These are phyloP conservation scores for Silene latifolia DNA, from an alignment of 148 eudicot species.

Conservation along the genomic window DNA sequence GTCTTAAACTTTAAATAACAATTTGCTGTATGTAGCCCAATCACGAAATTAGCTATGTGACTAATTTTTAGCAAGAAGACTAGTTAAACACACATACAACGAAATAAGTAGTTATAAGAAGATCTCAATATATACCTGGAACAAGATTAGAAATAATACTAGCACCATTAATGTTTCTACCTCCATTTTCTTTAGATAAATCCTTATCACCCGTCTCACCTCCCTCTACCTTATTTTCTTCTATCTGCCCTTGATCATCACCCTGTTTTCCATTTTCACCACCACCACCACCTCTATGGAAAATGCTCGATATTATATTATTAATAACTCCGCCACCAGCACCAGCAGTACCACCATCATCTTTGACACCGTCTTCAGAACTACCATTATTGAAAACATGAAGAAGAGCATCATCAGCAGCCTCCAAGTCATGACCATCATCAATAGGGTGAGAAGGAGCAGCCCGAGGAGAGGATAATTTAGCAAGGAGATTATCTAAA, in stretches of 20 bases:
- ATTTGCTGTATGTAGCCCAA: too few species aligned
- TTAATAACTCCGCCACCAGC: constrained; percentile 24
- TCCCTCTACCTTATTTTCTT: neutral
- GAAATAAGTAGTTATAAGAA: neutral
- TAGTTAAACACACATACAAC: too few species aligned
- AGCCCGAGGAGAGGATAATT: constrained; percentile 20
- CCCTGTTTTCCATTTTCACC: constrained; percentile 7
- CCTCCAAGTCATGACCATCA: neutral
- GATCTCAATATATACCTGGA: constrained; percentile 23
- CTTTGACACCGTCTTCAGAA: neutral
- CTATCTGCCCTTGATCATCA: neutral
- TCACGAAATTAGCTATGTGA: too few species aligned
- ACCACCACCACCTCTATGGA: constrained; percentile 3
- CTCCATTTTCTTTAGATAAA: constrained; percentile 6
- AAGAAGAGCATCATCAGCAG: neutral
- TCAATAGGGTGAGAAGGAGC: constrained; percentile 1
- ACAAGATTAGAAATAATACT: constrained; percentile 24
- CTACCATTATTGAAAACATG: neutral
- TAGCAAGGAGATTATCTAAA: constrained; percentile 25
- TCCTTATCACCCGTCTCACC: too few species aligned
- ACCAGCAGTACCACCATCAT: constrained; percentile 4
- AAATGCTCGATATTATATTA: constrained; percentile 18
- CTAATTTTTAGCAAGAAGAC: too few species aligned
- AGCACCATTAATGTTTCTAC: neutral
- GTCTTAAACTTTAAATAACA: too few species aligned